These are phyloP conservation scores for Nectriaceae sp. DNA, from an alignment of 2,329 filamentous ascomycete species.

Conservation along the genomic window DNA sequence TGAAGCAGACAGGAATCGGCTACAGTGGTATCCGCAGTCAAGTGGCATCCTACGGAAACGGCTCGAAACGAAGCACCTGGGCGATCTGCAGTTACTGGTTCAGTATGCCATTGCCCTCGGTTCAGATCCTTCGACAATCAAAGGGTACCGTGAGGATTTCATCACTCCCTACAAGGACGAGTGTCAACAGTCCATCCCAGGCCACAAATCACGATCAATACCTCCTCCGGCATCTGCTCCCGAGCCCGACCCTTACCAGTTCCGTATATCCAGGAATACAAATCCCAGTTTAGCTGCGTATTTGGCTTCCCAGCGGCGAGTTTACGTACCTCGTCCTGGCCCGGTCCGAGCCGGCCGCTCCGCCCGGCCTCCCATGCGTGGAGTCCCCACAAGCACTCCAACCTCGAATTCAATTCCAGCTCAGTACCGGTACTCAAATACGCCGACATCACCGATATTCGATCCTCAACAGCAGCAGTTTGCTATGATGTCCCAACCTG, in stretches of 20 bases:
- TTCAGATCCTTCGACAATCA: constrained; percentile 31
- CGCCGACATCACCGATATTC: constrained; percentile 26
- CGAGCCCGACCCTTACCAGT: constrained; percentile 36
- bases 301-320: constrained; percentile 37
- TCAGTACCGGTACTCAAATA: constrained; percentile 25
- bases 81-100: constrained; percentile 40
- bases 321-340: constrained; percentile 30
- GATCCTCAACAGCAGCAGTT: constrained; percentile 32
- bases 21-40: constrained; percentile 45
- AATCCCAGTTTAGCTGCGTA: constrained; percentile 38
- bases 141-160: constrained; percentile 35
- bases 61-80: constrained; percentile 47
- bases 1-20: constrained; percentile 34
- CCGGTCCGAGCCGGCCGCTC: constrained; percentile 33
- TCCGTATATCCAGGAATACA: constrained; percentile 37
- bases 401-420: constrained; percentile 19
- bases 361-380: constrained; percentile 29
- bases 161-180: constrained; percentile 37
- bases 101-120: constrained; percentile 43
- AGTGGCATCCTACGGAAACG: constrained; percentile 45
- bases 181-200: constrained; percentile 37
- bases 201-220: constrained; percentile 33
- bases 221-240: constrained; percentile 25
- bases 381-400: constrained; percentile 18
- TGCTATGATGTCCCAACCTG: constrained; percentile 30